phyloP scores from a whole-genome alignment of 768 basidiomycete species.

The Cyathus striatus region DNA sequence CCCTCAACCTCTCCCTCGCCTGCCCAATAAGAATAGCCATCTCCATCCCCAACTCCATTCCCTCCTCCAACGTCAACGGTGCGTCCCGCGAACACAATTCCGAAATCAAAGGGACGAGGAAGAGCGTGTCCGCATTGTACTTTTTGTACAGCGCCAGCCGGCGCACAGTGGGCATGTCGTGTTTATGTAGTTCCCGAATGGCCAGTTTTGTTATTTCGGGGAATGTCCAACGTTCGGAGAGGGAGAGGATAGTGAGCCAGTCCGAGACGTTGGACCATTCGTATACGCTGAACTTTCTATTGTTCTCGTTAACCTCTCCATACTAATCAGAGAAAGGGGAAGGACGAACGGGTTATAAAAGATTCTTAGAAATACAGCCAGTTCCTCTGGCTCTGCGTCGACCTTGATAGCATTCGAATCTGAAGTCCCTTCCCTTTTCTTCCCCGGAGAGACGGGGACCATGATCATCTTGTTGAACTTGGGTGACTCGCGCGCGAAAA shows the following conservation, averaged over 20 bases:
- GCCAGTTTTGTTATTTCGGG: conserved; percentile 50
- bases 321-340: too few species aligned
- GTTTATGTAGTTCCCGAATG: conserved; percentile 51
- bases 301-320: not conserved
- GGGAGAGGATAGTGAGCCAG: conserved; percentile 56
- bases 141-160: conserved; percentile 49
- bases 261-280: conserved; percentile 38
- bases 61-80: conserved; percentile 52
- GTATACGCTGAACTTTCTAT: conserved; percentile 53
- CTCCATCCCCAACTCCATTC: conserved; percentile 46
- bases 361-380: conserved; percentile 48
- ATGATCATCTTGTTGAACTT: conserved; percentile 35
- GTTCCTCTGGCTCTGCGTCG: conserved; percentile 30
- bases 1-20: conserved; percentile 44
- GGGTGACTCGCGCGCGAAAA: conserved; percentile 46
- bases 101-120: conserved; percentile 52
- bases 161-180: conserved; percentile 30
- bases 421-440: conserved; percentile 23
- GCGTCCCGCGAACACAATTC: conserved; percentile 45
- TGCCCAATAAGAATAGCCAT: conserved; percentile 41
- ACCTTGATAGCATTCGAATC: conserved; percentile 41
- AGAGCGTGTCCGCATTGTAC: conserved; percentile 38
- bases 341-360: conserved; percentile 47
- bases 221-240: conserved; percentile 57
- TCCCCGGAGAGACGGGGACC: conserved; percentile 22